Evolutionary conservation across 1,284 basidiomycete species (phyloP).

Genomic region (Leccinum ambiguum): DNA sequence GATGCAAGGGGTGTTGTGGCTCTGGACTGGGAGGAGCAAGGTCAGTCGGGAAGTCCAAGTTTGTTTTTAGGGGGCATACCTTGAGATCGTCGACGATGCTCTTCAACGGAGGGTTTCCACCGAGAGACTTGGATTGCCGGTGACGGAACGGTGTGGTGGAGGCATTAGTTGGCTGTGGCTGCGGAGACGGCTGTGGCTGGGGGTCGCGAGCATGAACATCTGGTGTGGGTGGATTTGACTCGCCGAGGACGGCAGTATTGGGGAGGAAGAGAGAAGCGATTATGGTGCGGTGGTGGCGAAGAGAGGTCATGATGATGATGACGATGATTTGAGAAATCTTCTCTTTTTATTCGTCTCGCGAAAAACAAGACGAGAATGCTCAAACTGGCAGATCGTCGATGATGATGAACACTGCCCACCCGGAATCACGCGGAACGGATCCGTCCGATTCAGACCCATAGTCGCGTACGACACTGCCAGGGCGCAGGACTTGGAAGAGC

Average conservation of each 20-base stretch:
- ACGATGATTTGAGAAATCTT: background rate
- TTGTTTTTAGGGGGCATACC: conserved; percentile 30
- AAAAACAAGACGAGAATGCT: conserved; percentile 11
- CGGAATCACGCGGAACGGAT: conserved; percentile 24
- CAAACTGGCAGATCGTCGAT: conserved; percentile 10
- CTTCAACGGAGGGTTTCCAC: conserved; percentile 40
- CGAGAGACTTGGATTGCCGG: conserved; percentile 18
- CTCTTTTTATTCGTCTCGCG: background rate
- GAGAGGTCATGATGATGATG: conserved; percentile 49
- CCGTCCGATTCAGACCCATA: conserved; percentile 10
- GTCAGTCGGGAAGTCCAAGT: background rate
- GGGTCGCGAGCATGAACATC: conserved; percentile 25
- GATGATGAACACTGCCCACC: background rate
- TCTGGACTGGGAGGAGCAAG: conserved; percentile 35
- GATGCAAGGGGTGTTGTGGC: conserved; percentile 38
- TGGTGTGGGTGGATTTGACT: conserved; percentile 51
- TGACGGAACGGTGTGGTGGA: conserved; percentile 19
- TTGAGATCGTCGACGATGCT: conserved; percentile 81
- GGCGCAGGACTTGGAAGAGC: no score
- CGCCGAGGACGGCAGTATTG: conserved; percentile 60
- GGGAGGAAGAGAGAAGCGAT: conserved; percentile 81
- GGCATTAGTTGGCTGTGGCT: background rate
- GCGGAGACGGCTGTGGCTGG: background rate
- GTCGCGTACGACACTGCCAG: no score
- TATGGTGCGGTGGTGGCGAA: conserved; percentile 67